Conservation (phyloP, 768 basidiomycete genomes). For the Tricholoma hemisulphureum region DNA sequence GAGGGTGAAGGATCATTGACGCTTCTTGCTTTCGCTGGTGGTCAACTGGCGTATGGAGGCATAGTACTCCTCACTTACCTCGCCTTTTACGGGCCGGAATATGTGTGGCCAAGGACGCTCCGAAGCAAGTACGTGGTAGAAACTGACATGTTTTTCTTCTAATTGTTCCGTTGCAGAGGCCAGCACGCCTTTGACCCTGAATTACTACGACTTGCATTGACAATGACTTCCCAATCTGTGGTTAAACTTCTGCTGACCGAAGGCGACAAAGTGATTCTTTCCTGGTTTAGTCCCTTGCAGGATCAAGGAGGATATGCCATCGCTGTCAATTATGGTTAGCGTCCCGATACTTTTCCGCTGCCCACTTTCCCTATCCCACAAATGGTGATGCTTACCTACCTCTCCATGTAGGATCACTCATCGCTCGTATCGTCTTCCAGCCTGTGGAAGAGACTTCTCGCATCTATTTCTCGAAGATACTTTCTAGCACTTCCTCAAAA, state of each 20-base stretch:
- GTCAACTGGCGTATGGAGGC: slow-evolving; percentile 75
- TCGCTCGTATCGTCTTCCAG: slow-evolving; percentile 91
- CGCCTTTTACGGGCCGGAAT: slow-evolving; percentile 33
- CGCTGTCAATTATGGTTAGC: slow-evolving; percentile 90
- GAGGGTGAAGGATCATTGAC: slow-evolving; percentile 42
- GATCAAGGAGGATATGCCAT: slow-evolving; percentile 96
- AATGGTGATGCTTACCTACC: not conserved
- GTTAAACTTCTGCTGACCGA: slow-evolving; percentile 96
- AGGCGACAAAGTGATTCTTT: slow-evolving; percentile 88
- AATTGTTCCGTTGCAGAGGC: not conserved
- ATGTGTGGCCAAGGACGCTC: slow-evolving; percentile 33
- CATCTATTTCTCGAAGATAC: slow-evolving; percentile 78
- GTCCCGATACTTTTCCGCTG: not conserved
- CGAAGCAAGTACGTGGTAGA: slow-evolving; percentile 12
- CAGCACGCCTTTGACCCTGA: not conserved
- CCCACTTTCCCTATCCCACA: not conserved
- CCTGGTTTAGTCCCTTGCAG: slow-evolving; percentile 75
- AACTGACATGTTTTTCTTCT: not conserved
- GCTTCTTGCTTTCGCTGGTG: slow-evolving; percentile 81
- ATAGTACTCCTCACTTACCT: slow-evolving; percentile 59
- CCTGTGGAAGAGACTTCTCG: slow-evolving; percentile 93
- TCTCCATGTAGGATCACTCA: slow-evolving; percentile 67
- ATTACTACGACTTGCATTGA: slow-evolving; percentile 54
- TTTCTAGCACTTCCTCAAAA: slow-evolving; percentile 24
- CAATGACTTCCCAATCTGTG: slow-evolving; percentile 85